These are phyloP conservation scores for Dactylellina leptospora DNA, from an alignment of 2,329 filamentous ascomycete genomes.

Conservation along the genomic window DNA sequence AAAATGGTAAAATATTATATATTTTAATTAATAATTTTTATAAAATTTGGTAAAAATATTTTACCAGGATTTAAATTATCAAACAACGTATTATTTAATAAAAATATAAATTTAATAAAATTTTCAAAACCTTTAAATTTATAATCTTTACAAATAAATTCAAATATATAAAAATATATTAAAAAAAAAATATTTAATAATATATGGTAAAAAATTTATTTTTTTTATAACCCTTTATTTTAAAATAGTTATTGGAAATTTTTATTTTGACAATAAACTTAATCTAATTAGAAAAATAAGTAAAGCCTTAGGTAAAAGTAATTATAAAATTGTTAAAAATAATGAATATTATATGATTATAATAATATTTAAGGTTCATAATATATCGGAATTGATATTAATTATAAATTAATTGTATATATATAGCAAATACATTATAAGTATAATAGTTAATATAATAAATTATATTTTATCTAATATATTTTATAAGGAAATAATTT, in stretches of 20 bases:
- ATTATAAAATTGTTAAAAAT: neutral
- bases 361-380: neutral
- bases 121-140: neutral
- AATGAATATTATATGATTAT: neutral
- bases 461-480: too few relatives aligned
- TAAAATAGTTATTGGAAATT: neutral
- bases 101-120: neutral
- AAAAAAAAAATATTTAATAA: neutral
- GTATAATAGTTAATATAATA: too few relatives aligned
- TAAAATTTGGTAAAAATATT: neutral
- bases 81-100: neutral
- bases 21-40: neutral
- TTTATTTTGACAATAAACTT: neutral
- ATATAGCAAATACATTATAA: neutral
- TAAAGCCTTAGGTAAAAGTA: neutral
- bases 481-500: too few relatives aligned
- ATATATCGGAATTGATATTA: neutral
- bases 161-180: neutral
- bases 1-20: neutral
- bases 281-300: neutral
- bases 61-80: neutral
- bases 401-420: neutral
- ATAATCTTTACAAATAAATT: neutral
- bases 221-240: neutral
- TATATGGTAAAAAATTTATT: neutral